Evolutionary conservation across 2,329 filamentous ascomycete species (phyloP).

Genomic region (Talaromyces sp.): DNA sequence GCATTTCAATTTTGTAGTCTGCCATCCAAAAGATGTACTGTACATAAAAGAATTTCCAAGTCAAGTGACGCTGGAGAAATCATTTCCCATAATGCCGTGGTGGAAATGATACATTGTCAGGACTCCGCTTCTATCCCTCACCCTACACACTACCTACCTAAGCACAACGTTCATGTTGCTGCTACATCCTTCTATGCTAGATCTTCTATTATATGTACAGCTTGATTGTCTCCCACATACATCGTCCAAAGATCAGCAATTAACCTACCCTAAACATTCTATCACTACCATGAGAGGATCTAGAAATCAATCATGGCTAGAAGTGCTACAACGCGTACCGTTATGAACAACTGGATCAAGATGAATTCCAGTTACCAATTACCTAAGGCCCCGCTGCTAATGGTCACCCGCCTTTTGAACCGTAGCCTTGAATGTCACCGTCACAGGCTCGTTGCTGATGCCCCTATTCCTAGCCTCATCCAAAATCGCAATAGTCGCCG

Average conservation of each 20-base stretch:
- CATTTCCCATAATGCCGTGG: neutral
- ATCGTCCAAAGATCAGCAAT: neutral
- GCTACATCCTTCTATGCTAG: neutral
- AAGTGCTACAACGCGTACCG: neutral
- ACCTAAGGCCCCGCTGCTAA: neutral
- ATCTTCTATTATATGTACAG: neutral
- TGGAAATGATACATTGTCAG: too few species aligned
- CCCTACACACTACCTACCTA: neutral
- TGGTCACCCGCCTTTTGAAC: neutral
- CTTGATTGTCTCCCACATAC: neutral
- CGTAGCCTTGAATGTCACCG: neutral
- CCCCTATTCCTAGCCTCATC: conserved; percentile 48
- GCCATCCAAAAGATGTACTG: neutral
- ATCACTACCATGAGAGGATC: neutral
- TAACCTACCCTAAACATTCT: neutral
- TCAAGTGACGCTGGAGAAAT: neutral
- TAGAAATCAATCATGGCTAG: neutral
- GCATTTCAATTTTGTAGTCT: neutral
- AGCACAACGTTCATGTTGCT: neutral
- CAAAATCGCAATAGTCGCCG: conserved; percentile 54
- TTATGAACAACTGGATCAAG: neutral
- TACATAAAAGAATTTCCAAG: neutral
- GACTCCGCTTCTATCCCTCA: neutral
- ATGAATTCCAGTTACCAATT: neutral
- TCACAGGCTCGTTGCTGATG: neutral